These are phyloP conservation scores for Fusarium nematophilum DNA, from an alignment of 2,329 filamentous ascomycete genomes.

Conservation along the genomic window DNA sequence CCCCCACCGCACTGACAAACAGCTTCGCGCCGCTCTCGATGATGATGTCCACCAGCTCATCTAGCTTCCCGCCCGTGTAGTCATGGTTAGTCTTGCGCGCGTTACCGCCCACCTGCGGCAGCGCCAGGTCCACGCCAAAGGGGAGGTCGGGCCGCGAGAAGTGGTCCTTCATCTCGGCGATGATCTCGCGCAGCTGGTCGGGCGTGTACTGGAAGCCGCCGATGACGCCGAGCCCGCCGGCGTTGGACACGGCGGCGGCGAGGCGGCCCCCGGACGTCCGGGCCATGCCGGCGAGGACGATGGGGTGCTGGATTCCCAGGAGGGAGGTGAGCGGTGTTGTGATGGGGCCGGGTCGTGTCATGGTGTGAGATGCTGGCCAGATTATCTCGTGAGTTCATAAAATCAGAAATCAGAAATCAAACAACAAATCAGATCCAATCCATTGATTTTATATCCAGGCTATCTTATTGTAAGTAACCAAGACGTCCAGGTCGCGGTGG, in stretches of 20 bases:
- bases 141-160: slow-evolving; percentile 75
- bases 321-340: slow-evolving; percentile 82
- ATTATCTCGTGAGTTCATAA: no score
- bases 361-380: slow-evolving; percentile 35
- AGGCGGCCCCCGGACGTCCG: slow-evolving; percentile 81
- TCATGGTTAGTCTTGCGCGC: slow-evolving; percentile 95
- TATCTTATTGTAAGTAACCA: no score
- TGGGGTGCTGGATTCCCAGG: slow-evolving; percentile 86
- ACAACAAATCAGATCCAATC: not conserved
- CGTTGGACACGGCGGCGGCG: slow-evolving; percentile 88
- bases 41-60: slow-evolving; percentile 87
- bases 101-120: slow-evolving; percentile 86
- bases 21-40: slow-evolving; percentile 85
- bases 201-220: slow-evolving; percentile 80
- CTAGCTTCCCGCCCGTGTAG: slow-evolving; percentile 89
- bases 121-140: slow-evolving; percentile 91
- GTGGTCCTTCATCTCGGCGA: slow-evolving; percentile 85
- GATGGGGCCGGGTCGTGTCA: slow-evolving; percentile 65
- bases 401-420: not conserved
- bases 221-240: slow-evolving; percentile 84
- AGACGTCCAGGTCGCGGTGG: slow-evolving; percentile 6
- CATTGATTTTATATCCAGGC: no score
- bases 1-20: slow-evolving; percentile 89
- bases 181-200: slow-evolving; percentile 79
- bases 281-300: slow-evolving; percentile 95